Evolutionary conservation across 1,284 basidiomycete genomes (phyloP), one percentile per base, ranked within the genome.

Genomic region (Quambalaria eucalypti): DNA sequence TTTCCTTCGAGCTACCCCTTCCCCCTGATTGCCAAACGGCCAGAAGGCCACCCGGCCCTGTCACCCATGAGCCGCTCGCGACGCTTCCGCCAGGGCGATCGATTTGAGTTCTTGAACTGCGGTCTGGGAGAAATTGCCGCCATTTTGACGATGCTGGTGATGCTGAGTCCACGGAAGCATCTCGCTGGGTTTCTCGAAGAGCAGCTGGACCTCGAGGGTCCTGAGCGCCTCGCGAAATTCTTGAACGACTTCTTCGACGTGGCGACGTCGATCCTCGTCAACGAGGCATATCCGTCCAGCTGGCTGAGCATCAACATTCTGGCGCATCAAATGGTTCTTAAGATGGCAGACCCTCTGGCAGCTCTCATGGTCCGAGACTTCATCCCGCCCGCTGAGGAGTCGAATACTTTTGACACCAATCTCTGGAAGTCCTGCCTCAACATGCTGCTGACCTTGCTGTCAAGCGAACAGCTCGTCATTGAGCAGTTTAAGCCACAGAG

Each of bases 1-100:
- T 96, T 96, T 77, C 93, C 92, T 0, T 86, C 90, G 57, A 87
- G 90, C 1, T 91, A 96, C 72, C 93, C 92, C 0, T 92, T 96
- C 76, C 85, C 90, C 1, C 80, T 96, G 2, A 74, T 91, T 9
- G 81, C 88, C 0, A 81, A 84, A 40, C 77, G 84, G 54, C 82
- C 88, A 47, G 79, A 84, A 66, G 69, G 65, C 10, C 54, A 64
- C 25, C 57, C 50, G 39, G 55, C 46, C 59, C 65, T 47, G 55
- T 64, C 54, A 52, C 61, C 60, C 33, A 71, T 2, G 60, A 25
- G 52, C 33, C 66, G 61, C 1, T 65, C 61, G 0, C 58, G 65
- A 7, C 50, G 67, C 28, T 52, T 57, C 3, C 55, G 56, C 23
- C 61, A 60, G 26, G 54, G 51, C 16, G 61, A 68, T 19, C 56